Conservation (phyloP, 2,329 filamentous ascomycete species). For the Cladosporium velox region DNA sequence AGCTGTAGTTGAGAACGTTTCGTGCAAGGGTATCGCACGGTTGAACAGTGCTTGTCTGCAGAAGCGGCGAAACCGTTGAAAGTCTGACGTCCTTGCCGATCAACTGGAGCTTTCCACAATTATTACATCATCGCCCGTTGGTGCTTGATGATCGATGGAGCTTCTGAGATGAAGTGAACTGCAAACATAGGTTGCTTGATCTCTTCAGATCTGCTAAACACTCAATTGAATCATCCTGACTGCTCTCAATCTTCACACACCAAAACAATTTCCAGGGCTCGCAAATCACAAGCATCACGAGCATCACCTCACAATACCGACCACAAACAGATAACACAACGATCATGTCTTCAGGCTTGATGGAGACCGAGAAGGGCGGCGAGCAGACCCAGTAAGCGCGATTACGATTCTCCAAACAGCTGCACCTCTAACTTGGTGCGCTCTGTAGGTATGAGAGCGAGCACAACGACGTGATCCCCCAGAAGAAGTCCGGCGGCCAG, state of each 20-base stretch:
- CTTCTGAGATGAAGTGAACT: background rate
- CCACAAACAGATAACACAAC: background rate
- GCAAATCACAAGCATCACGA: too few species aligned
- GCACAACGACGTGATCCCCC: conserved; percentile 51
- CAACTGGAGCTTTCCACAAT: background rate
- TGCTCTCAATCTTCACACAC: background rate
- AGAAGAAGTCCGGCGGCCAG: conserved; percentile 58
- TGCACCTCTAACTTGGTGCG: background rate
- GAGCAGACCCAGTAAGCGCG: conserved; percentile 57
- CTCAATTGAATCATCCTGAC: background rate
- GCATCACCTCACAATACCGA: background rate
- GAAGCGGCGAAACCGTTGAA: conserved; percentile 1
- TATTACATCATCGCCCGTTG: conserved; percentile 17
- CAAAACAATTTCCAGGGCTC: too few species aligned
- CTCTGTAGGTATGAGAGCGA: conserved; percentile 59
- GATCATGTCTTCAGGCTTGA: conserved; percentile 55
- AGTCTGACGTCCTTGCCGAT: conserved; percentile 14
- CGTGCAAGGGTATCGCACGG: background rate
- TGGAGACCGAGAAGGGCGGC: conserved; percentile 62
- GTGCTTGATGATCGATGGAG: conserved; percentile 7
- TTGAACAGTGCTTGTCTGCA: conserved; percentile 1
- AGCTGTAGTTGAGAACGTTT: background rate
- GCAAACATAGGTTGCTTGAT: background rate
- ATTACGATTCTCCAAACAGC: background rate
- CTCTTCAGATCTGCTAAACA: background rate